Evolutionary conservation across 441 rosid species (phyloP).

Genomic region (Euphorbia schlechtendalii): DNA sequence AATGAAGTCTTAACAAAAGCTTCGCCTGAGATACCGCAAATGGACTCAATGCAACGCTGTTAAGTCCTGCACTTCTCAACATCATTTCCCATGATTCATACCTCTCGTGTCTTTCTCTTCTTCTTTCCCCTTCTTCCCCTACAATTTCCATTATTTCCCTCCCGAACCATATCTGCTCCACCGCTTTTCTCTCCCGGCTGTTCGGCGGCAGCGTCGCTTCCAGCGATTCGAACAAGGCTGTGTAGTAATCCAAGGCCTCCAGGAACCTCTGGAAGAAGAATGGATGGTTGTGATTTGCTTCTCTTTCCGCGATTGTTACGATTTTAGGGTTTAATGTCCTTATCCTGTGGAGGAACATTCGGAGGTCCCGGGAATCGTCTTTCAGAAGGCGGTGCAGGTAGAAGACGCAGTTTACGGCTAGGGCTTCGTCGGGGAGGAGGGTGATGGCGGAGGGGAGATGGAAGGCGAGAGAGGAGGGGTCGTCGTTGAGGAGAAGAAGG

Average conservation of each 20-base stretch:
- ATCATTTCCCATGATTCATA: conserved; percentile 69
- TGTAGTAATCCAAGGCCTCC: conserved; percentile 73
- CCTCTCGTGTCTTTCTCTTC: conserved; percentile 57
- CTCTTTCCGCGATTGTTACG: conserved; percentile 73
- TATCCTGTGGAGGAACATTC: conserved; percentile 53
- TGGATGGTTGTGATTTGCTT: conserved; percentile 64
- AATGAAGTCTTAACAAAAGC: conserved; percentile 82
- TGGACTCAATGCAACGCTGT: conserved; percentile 63
- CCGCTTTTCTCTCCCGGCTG: conserved; percentile 65
- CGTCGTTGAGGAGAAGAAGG: conserved; percentile 46
- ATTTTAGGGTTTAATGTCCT: conserved; percentile 62
- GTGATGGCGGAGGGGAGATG: conserved; percentile 43
- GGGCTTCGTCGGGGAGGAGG: conserved; percentile 51
- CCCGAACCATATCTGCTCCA: conserved; percentile 87
- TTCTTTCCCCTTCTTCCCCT: conserved; percentile 47
- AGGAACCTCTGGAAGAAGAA: conserved; percentile 57
- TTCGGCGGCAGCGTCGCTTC: conserved; percentile 89
- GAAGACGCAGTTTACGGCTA: conserved; percentile 70
- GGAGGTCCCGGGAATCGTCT: conserved; percentile 45
- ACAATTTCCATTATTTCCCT: conserved; percentile 67
- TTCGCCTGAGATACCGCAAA: conserved; percentile 86
- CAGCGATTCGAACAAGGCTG: conserved; percentile 65
- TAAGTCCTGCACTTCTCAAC: conserved; percentile 54
- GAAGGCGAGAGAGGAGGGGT: conserved; percentile 34
- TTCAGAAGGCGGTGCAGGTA: conserved; percentile 56